phyloP scores from a whole-genome alignment of 2,329 filamentous ascomycete genomes.

The Aspergillus fructus region DNA sequence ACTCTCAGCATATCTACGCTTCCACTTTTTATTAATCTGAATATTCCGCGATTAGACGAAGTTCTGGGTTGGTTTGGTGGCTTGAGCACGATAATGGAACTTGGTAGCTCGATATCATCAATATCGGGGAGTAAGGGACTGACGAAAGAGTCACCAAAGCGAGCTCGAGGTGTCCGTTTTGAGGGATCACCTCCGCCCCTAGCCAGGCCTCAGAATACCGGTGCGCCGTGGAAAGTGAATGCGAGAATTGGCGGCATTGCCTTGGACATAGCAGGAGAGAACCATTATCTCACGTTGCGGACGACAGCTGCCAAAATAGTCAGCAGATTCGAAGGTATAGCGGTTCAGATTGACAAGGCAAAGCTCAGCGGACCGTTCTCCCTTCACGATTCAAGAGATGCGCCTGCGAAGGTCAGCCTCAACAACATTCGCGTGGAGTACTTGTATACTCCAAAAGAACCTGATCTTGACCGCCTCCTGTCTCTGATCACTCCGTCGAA shows the following conservation, averaged over 20 bases:
- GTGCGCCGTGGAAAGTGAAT: constrained; percentile 63
- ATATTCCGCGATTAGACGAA: constrained; percentile 80
- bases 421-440: constrained; percentile 71
- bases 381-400: constrained; percentile 46
- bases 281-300: constrained; percentile 71
- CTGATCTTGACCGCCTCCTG: constrained; percentile 77
- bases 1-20: constrained; percentile 69
- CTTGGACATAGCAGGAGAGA: constrained; percentile 74
- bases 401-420: constrained; percentile 63
- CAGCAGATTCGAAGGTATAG: constrained; percentile 69
- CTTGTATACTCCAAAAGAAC: constrained; percentile 68
- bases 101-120: constrained; percentile 80
- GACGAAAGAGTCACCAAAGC: constrained; percentile 30
- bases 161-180: constrained; percentile 57
- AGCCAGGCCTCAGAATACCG: constrained; percentile 12
- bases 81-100: constrained; percentile 83
- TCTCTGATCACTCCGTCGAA: constrained; percentile 89
- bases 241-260: constrained; percentile 72
- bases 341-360: constrained; percentile 73
- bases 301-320: constrained; percentile 81
- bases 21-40: constrained; percentile 72
- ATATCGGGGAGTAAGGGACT: constrained; percentile 55
- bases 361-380: constrained; percentile 70
- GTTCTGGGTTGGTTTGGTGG: constrained; percentile 87
- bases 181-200: constrained; percentile 44